phyloP scores from a whole-genome alignment of 164 flowering plant genomes.

The Annona cherimola region DNA sequence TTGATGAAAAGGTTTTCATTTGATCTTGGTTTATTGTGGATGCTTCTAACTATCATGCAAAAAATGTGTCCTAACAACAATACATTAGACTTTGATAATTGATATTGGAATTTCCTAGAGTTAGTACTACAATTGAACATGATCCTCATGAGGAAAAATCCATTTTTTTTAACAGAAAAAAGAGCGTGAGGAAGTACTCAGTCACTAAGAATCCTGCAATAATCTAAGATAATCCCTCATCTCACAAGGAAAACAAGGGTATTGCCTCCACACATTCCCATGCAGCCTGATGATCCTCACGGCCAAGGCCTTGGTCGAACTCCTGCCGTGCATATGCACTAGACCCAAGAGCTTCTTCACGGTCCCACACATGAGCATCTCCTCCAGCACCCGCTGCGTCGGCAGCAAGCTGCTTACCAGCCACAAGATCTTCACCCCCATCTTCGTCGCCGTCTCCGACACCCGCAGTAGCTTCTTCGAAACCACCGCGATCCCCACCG shows the following conservation, averaged over 20 bases:
- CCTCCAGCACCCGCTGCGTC: slow-evolving; percentile 48
- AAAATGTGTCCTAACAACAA: too few relatives aligned
- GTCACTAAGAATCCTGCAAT: slow-evolving; percentile 1
- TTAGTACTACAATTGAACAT: too few relatives aligned
- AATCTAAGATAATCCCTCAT: slow-evolving; percentile 41
- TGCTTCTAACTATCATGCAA: too few relatives aligned
- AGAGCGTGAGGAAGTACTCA: too few relatives aligned
- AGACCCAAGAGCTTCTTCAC: slow-evolving; percentile 51
- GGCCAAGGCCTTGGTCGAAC: slow-evolving; percentile 46
- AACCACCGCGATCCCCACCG: slow-evolving; percentile 42
- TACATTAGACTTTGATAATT: too few relatives aligned
- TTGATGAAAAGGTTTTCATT: too few relatives aligned
- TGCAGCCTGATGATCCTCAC: slow-evolving; percentile 52
- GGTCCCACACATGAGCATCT: slow-evolving; percentile 51
- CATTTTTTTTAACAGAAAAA: too few relatives aligned
- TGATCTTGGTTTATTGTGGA: too few relatives aligned
- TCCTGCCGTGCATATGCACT: slow-evolving; percentile 35
- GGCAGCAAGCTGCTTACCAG: slow-evolving; percentile 33
- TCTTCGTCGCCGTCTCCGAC: slow-evolving; percentile 37
- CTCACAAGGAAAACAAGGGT: slow-evolving; percentile 54
- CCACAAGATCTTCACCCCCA: slow-evolving; percentile 56
- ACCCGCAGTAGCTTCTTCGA: slow-evolving; percentile 48
- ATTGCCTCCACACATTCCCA: slow-evolving; percentile 43
- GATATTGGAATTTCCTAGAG: too few relatives aligned
- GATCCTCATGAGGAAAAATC: too few relatives aligned